A percentile compares a stretch with the other conserved stretches of the same genome.
Evolutionary conservation across 2,329 filamentous ascomycete genomes (phyloP).

Genomic region (Colletotrichum godetiae): DNA sequence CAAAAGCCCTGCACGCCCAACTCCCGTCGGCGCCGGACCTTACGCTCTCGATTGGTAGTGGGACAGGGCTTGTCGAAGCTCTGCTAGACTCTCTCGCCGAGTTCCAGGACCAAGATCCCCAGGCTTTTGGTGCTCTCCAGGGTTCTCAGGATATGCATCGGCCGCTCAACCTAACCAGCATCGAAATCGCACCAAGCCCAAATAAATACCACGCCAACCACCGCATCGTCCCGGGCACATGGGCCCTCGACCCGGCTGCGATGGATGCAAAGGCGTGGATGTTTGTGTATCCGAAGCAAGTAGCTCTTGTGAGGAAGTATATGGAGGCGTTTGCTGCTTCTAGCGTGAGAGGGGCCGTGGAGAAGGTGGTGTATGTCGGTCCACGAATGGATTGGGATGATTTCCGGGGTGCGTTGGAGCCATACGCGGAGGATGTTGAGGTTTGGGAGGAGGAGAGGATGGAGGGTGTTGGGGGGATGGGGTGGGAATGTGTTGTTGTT

Average conservation of each 20-base stretch:
- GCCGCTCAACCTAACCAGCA: conserved; percentile 18
- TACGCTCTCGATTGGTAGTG: conserved; percentile 44
- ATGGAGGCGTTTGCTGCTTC: conserved; percentile 25
- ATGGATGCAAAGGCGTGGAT: conserved; percentile 40
- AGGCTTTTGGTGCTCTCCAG: too few species aligned
- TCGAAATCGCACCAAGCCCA: conserved; percentile 25
- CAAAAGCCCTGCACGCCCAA: conserved; percentile 35
- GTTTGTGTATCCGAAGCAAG: conserved; percentile 49
- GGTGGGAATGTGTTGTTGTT: conserved; percentile 25
- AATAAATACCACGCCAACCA: conserved; percentile 10
- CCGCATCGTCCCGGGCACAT: conserved; percentile 45
- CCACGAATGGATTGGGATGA: conserved; percentile 30
- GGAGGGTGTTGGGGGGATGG: conserved; percentile 15
- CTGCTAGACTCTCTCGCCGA: conserved; percentile 35
- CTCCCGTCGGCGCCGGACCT: conserved; percentile 12
- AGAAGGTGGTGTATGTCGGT: conserved; percentile 18
- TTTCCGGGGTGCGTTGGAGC: not conserved
- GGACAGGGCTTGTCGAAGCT: conserved; percentile 44
- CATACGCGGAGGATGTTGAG: not conserved
- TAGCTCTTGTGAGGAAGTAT: conserved; percentile 42
- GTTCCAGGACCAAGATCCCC: not conserved
- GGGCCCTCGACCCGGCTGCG: conserved; percentile 43
- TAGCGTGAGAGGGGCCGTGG: not conserved
- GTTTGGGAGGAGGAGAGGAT: conserved; percentile 23
- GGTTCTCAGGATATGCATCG: not conserved